phyloP scores from a whole-genome alignment of 2,329 filamentous ascomycete species.

The Immersiporthe knoxdaviesiana region DNA sequence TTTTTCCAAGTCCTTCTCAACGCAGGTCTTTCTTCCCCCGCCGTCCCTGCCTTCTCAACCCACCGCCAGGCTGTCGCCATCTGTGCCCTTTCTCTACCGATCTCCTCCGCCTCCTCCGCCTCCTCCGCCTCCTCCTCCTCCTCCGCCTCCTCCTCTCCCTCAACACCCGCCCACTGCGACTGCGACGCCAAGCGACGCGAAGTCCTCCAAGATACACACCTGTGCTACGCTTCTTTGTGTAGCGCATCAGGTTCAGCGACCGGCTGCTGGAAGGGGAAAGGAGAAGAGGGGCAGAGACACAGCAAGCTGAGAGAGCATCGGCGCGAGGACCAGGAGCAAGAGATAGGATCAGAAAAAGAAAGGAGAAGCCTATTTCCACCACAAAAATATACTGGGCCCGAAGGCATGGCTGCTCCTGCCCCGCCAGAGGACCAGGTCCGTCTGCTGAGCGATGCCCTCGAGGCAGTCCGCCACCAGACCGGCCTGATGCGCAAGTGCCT shows the following conservation, averaged over 20 bases:
- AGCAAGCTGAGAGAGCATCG: not conserved
- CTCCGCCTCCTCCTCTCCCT: not conserved
- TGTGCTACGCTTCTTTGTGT: not conserved
- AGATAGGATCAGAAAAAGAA: not conserved
- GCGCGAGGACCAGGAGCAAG: not conserved
- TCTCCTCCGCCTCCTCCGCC: not conserved
- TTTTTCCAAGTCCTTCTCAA: not conserved
- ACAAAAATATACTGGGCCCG: conserved; percentile 10
- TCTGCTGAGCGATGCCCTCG: conserved; percentile 94
- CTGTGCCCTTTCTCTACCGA: not conserved
- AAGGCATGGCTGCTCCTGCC: conserved; percentile 54
- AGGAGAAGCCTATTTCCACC: too few species aligned
- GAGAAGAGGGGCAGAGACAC: not conserved
- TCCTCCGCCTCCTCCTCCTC: not conserved
- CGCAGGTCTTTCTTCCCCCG: not conserved
- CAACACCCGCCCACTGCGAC: not conserved
- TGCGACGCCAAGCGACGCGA: not conserved
- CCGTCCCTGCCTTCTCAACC: not conserved
- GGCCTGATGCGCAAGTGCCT: conserved; percentile 96
- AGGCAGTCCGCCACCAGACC: conserved; percentile 96
- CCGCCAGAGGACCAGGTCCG: conserved; percentile 81
- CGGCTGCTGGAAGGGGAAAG: not conserved
- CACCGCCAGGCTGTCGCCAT: not conserved
- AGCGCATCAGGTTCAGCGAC: not conserved
- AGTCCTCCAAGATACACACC: not conserved